Evolutionary conservation across 116 monocot genomes (phyloP).

Genomic region (Cymodocea nodosa): DNA sequence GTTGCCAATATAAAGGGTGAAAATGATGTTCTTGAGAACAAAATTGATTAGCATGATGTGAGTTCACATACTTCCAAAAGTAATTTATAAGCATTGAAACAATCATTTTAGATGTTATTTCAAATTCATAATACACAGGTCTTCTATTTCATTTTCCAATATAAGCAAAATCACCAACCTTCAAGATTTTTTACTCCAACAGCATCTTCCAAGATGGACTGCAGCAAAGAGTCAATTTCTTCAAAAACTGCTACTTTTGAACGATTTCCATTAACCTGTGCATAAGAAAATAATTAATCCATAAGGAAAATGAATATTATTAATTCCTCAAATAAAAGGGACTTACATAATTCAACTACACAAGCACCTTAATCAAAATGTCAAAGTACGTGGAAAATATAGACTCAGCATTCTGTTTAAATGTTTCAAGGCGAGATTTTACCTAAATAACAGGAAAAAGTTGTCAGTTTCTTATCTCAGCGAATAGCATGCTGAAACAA

Average conservation of each 20-base stretch:
- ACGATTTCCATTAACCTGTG: conserved; percentile 76
- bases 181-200: conserved; percentile 17
- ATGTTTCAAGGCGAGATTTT: conserved; percentile 77
- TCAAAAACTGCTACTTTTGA: conserved; percentile 52
- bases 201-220: conserved; percentile 16
- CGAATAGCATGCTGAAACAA: not conserved
- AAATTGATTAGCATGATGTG: too few relatives aligned
- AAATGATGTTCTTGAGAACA: too few relatives aligned
- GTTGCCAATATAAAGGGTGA: too few relatives aligned
- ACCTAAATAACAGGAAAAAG: conserved; percentile 26
- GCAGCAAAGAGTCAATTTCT: conserved; percentile 61
- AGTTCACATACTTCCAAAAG: too few relatives aligned
- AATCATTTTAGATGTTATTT: too few relatives aligned
- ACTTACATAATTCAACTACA: conserved; percentile 8
- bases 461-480: not conserved
- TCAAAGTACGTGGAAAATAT: conserved; percentile 49
- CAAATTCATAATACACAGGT: too few relatives aligned
- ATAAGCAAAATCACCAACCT: conserved; percentile 24
- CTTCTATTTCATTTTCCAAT: not conserved
- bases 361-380: conserved; percentile 55
- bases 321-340: not conserved
- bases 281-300: not conserved
- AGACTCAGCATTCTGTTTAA: conserved; percentile 63
- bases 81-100: too few relatives aligned
- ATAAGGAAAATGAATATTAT: not conserved